Evolutionary conservation across 192 early-diverging fungal genomes (phyloP), one percentile per base, ranked within the genome.

Genomic region (Obelidium mucronatum): DNA sequence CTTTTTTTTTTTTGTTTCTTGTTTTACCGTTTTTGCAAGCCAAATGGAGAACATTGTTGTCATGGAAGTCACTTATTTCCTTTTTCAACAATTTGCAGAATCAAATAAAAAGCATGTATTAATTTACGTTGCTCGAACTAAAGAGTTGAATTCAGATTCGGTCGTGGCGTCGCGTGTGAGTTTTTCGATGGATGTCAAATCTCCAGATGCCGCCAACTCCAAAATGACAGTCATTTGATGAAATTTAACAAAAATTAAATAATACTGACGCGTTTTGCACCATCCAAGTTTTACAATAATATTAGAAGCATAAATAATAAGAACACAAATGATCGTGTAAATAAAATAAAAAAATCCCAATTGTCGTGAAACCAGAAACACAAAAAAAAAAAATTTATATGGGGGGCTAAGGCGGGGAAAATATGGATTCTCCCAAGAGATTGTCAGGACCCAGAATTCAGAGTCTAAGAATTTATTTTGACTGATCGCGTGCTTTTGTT

Each of bases 31-130:
- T 8, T 59, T 68, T 64, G 36, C 74, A 74, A 8, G 85, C 85
- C 3, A 79, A 68, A 65, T 86, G 85, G 19, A 84, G 60, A 15
- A 76, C 67, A n/a, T 83, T 83, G 58, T 85, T 78, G 51, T 86
- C 80, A 17, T 82, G 78, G 30, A 79, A 40, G 60, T 86, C 83
- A 26, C 81, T 82, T 1, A 51, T 55, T 26, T 52, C 36, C 24
- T 40, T 65, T 30, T 56, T 37, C 35, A 40, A 13, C 28, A 13
- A 22, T 22, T 26, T 60, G 22, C 58, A 19, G 13, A n/a, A 39
- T 65, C 63, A 39, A 13, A 40, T 0, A 2, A 19, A 31, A 15
- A 17, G 19, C 28, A 15, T 2, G 19, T 6, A 15, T 2, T 26
- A 11, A 5, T 36, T 6, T 17, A 65, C 63, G 19, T 33, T 15